phyloP scores from a whole-genome alignment of 208 protist genomes.

The Trypanosoma cruzi region DNA sequence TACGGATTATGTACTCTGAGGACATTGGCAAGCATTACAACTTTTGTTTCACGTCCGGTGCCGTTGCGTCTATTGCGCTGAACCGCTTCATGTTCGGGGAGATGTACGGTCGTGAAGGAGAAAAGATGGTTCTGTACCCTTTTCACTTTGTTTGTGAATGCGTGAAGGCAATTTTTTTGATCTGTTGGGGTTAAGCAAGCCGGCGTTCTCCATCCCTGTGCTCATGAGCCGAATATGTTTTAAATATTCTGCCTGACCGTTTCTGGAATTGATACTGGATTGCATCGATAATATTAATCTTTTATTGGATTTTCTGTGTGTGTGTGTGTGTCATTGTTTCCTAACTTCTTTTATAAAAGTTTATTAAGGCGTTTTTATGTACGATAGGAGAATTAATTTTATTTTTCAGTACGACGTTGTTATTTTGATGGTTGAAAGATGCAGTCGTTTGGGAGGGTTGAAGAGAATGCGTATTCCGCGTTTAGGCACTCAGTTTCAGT shows the following conservation, averaged over 20 bases:
- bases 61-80: conserved; percentile 67
- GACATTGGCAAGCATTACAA: conserved; percentile 90
- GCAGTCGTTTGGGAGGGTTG: neutral
- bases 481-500: neutral
- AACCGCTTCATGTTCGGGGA: conserved; percentile 85
- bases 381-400: too few relatives aligned
- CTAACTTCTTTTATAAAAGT: conserved; percentile 20
- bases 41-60: conserved; percentile 68
- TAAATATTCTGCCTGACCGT: conserved; percentile 25
- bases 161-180: conserved; percentile 71
- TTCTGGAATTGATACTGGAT: neutral
- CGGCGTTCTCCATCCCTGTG: conserved; percentile 34
- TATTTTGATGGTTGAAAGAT: too few relatives aligned
- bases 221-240: conserved; percentile 49
- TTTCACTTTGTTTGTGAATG: conserved; percentile 56
- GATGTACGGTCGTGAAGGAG: conserved; percentile 66
- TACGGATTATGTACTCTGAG: conserved; percentile 69
- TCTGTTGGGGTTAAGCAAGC: conserved; percentile 60
- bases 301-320: conserved; percentile 10
- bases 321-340: conserved; percentile 24
- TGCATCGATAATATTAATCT: neutral
- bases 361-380: too few relatives aligned
- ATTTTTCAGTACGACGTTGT: too few relatives aligned
- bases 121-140: conserved; percentile 29
- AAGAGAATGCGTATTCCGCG: neutral